A percentile compares a stretch with the other conserved stretches of the same genome.
phyloP scores from a whole-genome alignment of 2,329 filamentous ascomycete genomes.

The Epichloe gansuensis region DNA sequence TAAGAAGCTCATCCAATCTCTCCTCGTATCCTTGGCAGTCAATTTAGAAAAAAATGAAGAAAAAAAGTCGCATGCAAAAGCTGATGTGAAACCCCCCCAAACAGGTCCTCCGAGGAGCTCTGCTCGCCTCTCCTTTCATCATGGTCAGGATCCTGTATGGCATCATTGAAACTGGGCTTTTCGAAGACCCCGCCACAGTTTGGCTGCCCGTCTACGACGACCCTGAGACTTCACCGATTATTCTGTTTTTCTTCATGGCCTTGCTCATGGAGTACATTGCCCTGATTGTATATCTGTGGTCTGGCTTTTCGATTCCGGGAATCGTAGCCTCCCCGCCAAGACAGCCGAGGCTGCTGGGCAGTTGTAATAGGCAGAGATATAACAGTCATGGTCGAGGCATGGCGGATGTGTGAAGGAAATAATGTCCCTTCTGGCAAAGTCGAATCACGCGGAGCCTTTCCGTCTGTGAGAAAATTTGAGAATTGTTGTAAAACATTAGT shows the following conservation, averaged over 20 bases:
- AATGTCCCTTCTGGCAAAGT: no score
- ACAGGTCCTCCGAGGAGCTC: slow-evolving; percentile 9
- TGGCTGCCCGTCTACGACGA: slow-evolving; percentile 11
- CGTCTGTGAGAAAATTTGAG: no score
- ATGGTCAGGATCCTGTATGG: slow-evolving; percentile 12
- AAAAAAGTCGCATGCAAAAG: background rate
- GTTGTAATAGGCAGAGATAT: background rate
- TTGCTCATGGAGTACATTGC: slow-evolving; percentile 10
- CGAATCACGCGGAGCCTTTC: no score
- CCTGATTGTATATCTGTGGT: slow-evolving; percentile 7
- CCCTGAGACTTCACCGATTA: slow-evolving; percentile 1
- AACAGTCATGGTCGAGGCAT: no score
- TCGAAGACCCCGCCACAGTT: background rate
- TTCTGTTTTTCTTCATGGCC: slow-evolving; percentile 9
- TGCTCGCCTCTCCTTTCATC: slow-evolving; percentile 13
- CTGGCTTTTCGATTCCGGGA: slow-evolving; percentile 8
- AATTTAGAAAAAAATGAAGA: background rate
- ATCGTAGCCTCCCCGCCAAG: slow-evolving; percentile 1
- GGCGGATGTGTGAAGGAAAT: no score
- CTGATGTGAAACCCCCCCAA: background rate
- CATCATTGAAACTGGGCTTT: slow-evolving; percentile 10
- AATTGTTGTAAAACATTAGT: no score
- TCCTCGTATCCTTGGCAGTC: no score
- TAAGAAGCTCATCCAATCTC: background rate
- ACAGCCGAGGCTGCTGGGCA: background rate